Percentiles rank a stretch among this genome's conserved stretches.
Conservation (phyloP, 345 rosid species). For the Salix purpurea region DNA sequence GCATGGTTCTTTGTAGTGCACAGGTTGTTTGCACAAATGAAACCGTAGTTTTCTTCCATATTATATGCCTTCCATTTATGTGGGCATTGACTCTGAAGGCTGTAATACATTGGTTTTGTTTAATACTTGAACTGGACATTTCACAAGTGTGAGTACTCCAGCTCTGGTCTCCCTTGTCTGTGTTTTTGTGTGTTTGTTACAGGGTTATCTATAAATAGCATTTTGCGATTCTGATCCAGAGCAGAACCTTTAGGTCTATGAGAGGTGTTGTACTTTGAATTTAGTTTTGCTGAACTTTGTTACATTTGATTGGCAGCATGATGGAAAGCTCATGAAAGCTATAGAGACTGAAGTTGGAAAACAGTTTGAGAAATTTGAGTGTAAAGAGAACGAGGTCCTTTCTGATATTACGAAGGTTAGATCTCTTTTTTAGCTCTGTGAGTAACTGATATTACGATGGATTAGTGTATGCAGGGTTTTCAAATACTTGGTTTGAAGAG, state of each 20-base stretch:
- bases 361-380: constrained; percentile 57
- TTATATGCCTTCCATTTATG: no score
- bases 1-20: no score
- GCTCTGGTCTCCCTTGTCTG: no score
- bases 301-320: constrained; percentile 50
- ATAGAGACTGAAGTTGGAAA: constrained; percentile 72
- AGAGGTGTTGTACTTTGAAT: neutral
- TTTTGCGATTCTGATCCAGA: neutral
- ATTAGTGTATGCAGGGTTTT: neutral
- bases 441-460: neutral
- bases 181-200: no score
- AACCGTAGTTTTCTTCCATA: no score
- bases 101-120: no score
- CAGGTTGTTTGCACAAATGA: no score
- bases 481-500: neutral
- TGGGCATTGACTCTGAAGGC: no score
- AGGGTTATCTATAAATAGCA: neutral
- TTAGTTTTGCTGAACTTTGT: constrained; percentile 15
- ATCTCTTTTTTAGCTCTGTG: neutral
- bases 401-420: constrained; percentile 63
- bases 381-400: constrained; percentile 73
- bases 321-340: constrained; percentile 63
- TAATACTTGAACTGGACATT: no score
- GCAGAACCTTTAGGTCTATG: neutral
- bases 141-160: no score